A percentile compares a stretch with the other conserved stretches of the same genome.
phyloP scores from a whole-genome alignment of 768 basidiomycete species.

The Termitomyces sp. region DNA sequence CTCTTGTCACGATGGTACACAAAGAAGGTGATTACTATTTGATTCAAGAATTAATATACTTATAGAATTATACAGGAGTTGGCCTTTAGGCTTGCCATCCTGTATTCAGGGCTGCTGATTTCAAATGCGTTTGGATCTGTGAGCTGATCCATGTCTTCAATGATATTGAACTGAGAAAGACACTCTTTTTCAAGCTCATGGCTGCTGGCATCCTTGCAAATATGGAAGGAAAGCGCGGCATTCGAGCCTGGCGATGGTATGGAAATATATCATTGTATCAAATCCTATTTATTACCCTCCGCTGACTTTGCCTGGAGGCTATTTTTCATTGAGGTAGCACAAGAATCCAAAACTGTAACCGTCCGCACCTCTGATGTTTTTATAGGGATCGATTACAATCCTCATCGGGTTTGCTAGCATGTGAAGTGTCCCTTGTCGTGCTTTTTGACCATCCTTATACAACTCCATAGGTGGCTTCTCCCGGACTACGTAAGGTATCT shows the following conservation, averaged over 20 bases:
- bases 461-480: slow-evolving; percentile 43
- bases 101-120: slow-evolving; percentile 57
- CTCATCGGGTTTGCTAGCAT: slow-evolving; percentile 51
- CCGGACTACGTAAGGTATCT: slow-evolving; percentile 50
- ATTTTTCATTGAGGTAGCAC: slow-evolving; percentile 62
- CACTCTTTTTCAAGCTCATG: slow-evolving; percentile 41
- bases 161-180: neutral
- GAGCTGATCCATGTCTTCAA: slow-evolving; percentile 15
- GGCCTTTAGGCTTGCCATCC: slow-evolving; percentile 58
- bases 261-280: slow-evolving; percentile 6
- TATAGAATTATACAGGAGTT: slow-evolving; percentile 44
- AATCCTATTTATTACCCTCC: neutral
- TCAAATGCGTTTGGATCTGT: slow-evolving; percentile 70
- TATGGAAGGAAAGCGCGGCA: slow-evolving; percentile 67
- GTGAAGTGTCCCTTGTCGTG: slow-evolving; percentile 28
- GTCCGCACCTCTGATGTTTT: neutral
- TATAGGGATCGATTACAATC: slow-evolving; percentile 63
- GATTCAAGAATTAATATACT: neutral
- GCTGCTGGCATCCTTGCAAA: slow-evolving; percentile 71
- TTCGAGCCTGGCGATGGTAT: slow-evolving; percentile 70
- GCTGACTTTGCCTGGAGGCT: slow-evolving; percentile 37
- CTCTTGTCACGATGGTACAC: slow-evolving; percentile 56
- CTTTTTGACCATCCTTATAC: neutral
- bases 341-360: neutral
- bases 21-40: slow-evolving; percentile 37